Evolutionary conservation across 2,329 filamentous ascomycete genomes (phyloP).

Genomic region (Alternaria sp.): DNA sequence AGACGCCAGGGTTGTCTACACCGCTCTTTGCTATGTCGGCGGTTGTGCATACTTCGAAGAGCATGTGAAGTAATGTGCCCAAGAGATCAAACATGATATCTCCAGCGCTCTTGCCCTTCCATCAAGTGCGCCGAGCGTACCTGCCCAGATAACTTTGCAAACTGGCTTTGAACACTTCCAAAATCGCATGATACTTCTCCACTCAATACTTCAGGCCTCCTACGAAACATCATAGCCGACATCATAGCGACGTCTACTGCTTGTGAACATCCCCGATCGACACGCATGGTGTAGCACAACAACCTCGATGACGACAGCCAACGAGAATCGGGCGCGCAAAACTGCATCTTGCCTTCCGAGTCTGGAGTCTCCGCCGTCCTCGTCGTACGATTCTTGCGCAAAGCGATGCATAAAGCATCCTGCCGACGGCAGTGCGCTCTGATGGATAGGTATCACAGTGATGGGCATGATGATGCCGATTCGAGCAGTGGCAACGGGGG

Average conservation of each 20-base stretch:
- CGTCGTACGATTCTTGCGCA: neutral
- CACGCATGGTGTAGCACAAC: neutral
- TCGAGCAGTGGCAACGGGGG: neutral
- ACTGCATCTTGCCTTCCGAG: neutral
- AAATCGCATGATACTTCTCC: too few relatives aligned
- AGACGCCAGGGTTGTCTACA: neutral
- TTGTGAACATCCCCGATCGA: neutral
- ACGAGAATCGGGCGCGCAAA: neutral
- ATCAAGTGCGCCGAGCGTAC: too few relatives aligned
- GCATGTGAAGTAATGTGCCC: too few relatives aligned
- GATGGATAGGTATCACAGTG: neutral
- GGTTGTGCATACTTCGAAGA: too few relatives aligned
- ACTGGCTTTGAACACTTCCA: too few relatives aligned
- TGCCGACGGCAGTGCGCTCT: neutral
- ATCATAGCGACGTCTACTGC: too few relatives aligned
- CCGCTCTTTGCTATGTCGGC: neutral
- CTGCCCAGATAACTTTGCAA: too few relatives aligned
- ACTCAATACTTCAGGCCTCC: too few relatives aligned
- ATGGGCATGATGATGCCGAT: neutral
- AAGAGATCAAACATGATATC: too few relatives aligned
- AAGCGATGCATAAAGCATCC: neutral
- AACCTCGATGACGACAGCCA: neutral
- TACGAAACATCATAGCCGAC: too few relatives aligned
- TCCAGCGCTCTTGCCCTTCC: too few relatives aligned
- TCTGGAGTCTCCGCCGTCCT: neutral